Percentiles rank a stretch among this genome's conserved stretches.
phyloP scores from a whole-genome alignment of 2,329 filamentous ascomycete species.

The Trichoderma breve region DNA sequence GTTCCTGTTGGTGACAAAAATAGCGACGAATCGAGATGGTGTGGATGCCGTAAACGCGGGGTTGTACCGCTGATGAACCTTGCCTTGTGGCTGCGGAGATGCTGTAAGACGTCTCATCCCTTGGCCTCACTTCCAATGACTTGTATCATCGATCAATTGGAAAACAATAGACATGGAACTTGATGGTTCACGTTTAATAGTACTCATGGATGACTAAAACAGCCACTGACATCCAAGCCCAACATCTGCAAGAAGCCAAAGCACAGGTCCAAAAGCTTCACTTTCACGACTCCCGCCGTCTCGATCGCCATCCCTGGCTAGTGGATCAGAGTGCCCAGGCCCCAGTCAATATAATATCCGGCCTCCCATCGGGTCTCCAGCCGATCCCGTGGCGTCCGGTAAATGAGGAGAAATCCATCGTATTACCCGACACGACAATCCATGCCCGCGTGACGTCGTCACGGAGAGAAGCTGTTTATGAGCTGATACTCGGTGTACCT shows the following conservation, averaged over 20 bases:
- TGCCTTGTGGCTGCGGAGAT: neutral
- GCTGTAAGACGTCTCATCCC: neutral
- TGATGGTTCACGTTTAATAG: neutral
- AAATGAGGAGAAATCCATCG: conserved; percentile 13
- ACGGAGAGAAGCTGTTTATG: neutral
- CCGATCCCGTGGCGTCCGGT: conserved; percentile 20
- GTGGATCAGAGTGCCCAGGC: conserved; percentile 12
- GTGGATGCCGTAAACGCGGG: neutral
- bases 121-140: neutral
- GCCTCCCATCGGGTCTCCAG: conserved; percentile 2
- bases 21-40: neutral
- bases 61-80: neutral
- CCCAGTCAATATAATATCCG: conserved; percentile 7
- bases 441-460: conserved; percentile 17
- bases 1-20: neutral
- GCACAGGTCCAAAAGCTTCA: neutral
- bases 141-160: neutral
- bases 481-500: neutral
- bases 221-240: neutral
- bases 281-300: neutral
- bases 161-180: neutral
- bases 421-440: conserved; percentile 13
- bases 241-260: neutral
- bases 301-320: neutral
- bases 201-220: neutral